phyloP scores from a whole-genome alignment of 2,329 filamentous ascomycete genomes.

The Penicillium griseofulvum region DNA sequence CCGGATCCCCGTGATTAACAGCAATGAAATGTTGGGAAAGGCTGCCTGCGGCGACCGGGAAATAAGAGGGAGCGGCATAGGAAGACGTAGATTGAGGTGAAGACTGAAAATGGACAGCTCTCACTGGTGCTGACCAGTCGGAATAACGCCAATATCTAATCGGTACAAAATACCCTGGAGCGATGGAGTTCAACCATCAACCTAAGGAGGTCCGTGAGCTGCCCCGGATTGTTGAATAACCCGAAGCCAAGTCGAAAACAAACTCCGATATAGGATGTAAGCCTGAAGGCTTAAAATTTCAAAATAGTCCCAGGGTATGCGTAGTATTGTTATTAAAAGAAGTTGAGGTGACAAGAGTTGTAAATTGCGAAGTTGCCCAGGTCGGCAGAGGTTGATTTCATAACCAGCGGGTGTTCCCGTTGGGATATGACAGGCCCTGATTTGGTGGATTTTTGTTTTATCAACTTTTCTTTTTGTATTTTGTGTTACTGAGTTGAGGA shows the following conservation, averaged over 20 bases:
- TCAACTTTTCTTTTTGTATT: neutral
- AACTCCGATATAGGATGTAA: neutral
- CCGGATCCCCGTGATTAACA: slow-evolving; percentile 15
- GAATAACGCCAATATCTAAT: neutral
- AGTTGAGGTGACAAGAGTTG: neutral
- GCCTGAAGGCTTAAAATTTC: neutral
- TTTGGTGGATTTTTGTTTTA: neutral
- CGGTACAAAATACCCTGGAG: neutral
- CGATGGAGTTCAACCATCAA: neutral
- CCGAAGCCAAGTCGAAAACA: neutral
- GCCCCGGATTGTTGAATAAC: slow-evolving; percentile 3
- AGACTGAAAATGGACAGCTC: slow-evolving; percentile 10
- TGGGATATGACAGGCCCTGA: neutral
- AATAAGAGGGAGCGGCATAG: slow-evolving; percentile 18
- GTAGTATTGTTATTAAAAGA: neutral
- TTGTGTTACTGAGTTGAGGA: neutral
- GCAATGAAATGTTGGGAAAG: slow-evolving; percentile 6
- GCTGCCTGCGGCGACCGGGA: slow-evolving; percentile 15
- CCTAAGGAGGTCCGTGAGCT: slow-evolving; percentile 11
- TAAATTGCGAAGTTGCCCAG: neutral
- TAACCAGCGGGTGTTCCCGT: slow-evolving; percentile 1
- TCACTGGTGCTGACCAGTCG: slow-evolving; percentile 4
- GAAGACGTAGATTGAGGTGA: slow-evolving; percentile 10
- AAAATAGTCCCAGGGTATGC: neutral
- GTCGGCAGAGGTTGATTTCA: slow-evolving; percentile 20